Base-by-base conservation (phyloP, 1,284 basidiomycete genomes). In the Wallemia hederae region DNA sequence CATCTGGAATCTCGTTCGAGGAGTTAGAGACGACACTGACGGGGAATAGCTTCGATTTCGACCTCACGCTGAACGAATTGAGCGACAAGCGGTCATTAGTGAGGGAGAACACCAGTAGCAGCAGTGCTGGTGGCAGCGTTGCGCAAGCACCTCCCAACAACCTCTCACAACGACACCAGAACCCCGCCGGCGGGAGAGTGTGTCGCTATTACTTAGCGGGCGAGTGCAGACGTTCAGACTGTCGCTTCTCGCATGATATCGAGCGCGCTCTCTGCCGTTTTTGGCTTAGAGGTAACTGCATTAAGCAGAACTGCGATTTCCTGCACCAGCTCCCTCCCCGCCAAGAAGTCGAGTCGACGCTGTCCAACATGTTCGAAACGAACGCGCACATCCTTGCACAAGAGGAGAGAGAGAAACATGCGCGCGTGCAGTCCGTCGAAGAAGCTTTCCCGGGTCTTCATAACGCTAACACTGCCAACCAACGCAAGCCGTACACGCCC, bases 131-230 rank as follows among this genome's bases (percentile, higher is more conserved):
- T 62, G 1, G 24, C 29, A 17, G 63, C 60, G n/a, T 24, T 31
- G 24, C 57, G 9, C 26, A 22, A 22, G 57, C 57, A 15, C 57
- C 26, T 24, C 28, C 26, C 19, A 27, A 27, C 57, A 58, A 27
- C 24, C 57, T 27, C 24, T 27, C 57, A 15, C 57, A 58, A 27
- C 26, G 57, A 15, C 57, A 3, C 55, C 59, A 11, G 62, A 64
- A 63, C 17, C 59, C 39, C 11, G 39, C 39, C 19, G 39, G 39
- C n/a, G 39, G 39, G 22, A 14, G 74, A 61, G 90, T 98, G 39
- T 98, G 92, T 70, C 77, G 94, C 61, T 98, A 97, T 71, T 98
- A 90, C 71, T 77, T 98, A 33, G 87, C 88, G 5, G 94, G 94
- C 22, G 91, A 97, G 71, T 98, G 92, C 69, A 74, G 96, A 61